These are phyloP conservation scores for Exophiala sp. DNA, from an alignment of 2,329 filamentous ascomycete species.

Conservation along the genomic window DNA sequence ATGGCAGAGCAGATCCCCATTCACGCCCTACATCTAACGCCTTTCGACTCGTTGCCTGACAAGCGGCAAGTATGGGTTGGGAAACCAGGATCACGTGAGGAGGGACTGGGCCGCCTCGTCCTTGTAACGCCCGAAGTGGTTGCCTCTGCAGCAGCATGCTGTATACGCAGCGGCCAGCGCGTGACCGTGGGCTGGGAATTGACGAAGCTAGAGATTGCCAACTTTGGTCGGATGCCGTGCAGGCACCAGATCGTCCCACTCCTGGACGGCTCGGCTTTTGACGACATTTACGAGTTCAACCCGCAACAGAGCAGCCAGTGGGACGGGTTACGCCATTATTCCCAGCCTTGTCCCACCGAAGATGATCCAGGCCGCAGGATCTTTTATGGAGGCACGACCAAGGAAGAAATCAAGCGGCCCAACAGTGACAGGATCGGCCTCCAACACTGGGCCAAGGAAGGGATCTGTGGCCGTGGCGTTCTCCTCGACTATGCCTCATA, in stretches of 20 bases:
- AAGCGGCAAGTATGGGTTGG: slow-evolving; percentile 46
- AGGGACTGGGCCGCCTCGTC: slow-evolving; percentile 49
- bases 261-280: slow-evolving; percentile 34
- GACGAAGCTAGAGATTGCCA: slow-evolving; percentile 51
- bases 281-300: slow-evolving; percentile 44
- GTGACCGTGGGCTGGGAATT: slow-evolving; percentile 53
- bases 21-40: slow-evolving; percentile 17
- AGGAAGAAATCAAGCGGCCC: slow-evolving; percentile 17
- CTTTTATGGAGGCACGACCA: slow-evolving; percentile 21
- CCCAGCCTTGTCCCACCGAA: slow-evolving; percentile 11
- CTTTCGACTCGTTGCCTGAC: slow-evolving; percentile 45
- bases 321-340: slow-evolving; percentile 40
- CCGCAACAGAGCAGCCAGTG: slow-evolving; percentile 45
- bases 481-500: slow-evolving; percentile 43
- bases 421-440: slow-evolving; percentile 32
- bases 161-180: slow-evolving; percentile 49
- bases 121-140: slow-evolving; percentile 51
- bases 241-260: slow-evolving; percentile 48
- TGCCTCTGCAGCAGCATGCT: slow-evolving; percentile 43
- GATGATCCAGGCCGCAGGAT: slow-evolving; percentile 5
- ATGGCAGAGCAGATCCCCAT: slow-evolving; percentile 4
- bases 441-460: slow-evolving; percentile 39
- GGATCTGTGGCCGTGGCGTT: slow-evolving; percentile 43
- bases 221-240: slow-evolving; percentile 48
- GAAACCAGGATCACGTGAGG: slow-evolving; percentile 43